A percentile compares a stretch with the other conserved stretches of the same genome.
Conservation (phyloP, 495 filamentous ascomycete species). For the Penicillium coprophilum region DNA sequence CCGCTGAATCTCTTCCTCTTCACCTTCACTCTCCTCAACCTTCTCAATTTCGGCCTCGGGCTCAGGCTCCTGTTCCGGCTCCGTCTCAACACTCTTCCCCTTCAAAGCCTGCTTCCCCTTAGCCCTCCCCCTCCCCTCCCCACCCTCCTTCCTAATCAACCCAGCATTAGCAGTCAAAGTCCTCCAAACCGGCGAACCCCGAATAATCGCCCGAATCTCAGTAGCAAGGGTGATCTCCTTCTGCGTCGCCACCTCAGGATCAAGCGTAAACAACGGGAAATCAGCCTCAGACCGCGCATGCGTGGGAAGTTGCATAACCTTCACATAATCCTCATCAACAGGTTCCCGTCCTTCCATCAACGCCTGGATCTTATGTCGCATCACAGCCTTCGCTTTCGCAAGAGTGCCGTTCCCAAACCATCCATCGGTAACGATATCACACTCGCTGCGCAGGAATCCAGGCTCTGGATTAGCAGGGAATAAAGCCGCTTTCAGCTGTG, state of each 20-base stretch:
- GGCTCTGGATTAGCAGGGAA: constrained; percentile 22
- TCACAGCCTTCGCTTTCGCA: constrained; percentile 77
- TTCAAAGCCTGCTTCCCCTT: constrained; percentile 18
- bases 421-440: constrained; percentile 64
- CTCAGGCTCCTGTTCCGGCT: constrained; percentile 5
- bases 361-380: constrained; percentile 72
- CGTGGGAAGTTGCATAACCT: constrained; percentile 47
- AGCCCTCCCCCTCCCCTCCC: constrained; percentile 18
- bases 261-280: constrained; percentile 33
- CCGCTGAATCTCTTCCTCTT: constrained; percentile 38
- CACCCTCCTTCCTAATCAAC: constrained; percentile 17
- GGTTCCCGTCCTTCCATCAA: constrained; percentile 43
- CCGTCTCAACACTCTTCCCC: constrained; percentile 23
- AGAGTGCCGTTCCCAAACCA: constrained; percentile 80
- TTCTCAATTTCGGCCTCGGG: constrained; percentile 19
- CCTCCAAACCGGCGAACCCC: constrained; percentile 39
- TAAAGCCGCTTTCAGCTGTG: constrained; percentile 25
- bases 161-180: constrained; percentile 21
- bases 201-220: constrained; percentile 41
- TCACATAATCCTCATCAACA: constrained; percentile 51
- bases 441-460: constrained; percentile 44
- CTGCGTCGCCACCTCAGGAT: constrained; percentile 24
- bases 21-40: constrained; percentile 34
- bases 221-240: constrained; percentile 39
- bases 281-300: constrained; percentile 31